These are phyloP conservation scores for Penicillium sp. DNA, from an alignment of 2,329 filamentous ascomycete species.

Conservation along the genomic window DNA sequence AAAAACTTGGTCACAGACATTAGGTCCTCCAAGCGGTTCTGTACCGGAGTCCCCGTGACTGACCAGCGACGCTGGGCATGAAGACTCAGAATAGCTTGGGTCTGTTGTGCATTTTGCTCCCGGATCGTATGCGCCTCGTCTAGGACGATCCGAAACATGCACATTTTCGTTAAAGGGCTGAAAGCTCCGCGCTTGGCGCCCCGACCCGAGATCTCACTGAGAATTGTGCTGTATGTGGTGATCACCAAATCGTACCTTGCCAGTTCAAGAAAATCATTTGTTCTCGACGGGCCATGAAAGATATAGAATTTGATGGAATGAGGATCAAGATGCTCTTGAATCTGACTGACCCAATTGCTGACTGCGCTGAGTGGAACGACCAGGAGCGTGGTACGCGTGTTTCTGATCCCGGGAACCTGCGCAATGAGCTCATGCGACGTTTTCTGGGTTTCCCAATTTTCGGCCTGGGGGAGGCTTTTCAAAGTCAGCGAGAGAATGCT, in stretches of 20 bases:
- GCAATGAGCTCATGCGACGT: conserved; percentile 43
- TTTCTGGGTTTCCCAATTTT: conserved; percentile 53
- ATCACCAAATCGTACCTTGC: conserved; percentile 75
- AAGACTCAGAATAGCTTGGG: conserved; percentile 75
- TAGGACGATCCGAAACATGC: conserved; percentile 89
- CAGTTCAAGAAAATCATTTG: conserved; percentile 62
- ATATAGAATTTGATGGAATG: conserved; percentile 65
- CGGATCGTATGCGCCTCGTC: conserved; percentile 95
- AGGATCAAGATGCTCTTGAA: conserved; percentile 69
- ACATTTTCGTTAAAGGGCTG: conserved; percentile 66
- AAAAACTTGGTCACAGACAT: conserved; percentile 82
- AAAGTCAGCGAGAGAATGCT: conserved; percentile 76
- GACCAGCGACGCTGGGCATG: conserved; percentile 83
- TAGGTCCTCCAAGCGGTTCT: conserved; percentile 87
- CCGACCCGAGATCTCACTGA: conserved; percentile 66
- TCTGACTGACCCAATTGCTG: conserved; percentile 90
- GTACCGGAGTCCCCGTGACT: conserved; percentile 92
- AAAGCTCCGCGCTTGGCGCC: conserved; percentile 51
- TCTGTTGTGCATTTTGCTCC: conserved; percentile 72
- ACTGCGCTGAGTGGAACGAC: conserved; percentile 87
- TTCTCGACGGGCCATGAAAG: conserved; percentile 77
- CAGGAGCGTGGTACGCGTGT: conserved; percentile 74
- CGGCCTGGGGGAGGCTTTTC: conserved; percentile 58
- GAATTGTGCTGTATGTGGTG: conserved; percentile 85
- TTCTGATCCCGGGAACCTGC: conserved; percentile 44